These are phyloP conservation scores for Xylaria sp. DNA, from an alignment of 495 filamentous ascomycete genomes.

Conservation along the genomic window DNA sequence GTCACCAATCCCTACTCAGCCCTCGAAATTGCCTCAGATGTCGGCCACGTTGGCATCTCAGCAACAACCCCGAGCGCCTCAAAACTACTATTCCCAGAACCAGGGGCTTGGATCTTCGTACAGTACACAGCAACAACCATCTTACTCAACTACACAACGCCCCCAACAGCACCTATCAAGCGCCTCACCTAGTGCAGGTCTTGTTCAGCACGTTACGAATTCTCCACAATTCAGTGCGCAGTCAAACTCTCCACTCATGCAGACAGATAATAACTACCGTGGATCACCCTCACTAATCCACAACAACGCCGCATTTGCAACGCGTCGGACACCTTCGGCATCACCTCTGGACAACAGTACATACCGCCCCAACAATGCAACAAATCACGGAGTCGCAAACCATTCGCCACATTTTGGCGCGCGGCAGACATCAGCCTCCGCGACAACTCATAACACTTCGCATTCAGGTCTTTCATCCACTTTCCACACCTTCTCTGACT, in stretches of 20 bases:
- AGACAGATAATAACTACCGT: constrained; percentile 49
- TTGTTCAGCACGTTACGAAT: constrained; percentile 49
- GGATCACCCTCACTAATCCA: constrained; percentile 44
- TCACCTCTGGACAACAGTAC: constrained; percentile 44
- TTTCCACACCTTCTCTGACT: constrained; percentile 41
- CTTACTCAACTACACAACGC: constrained; percentile 50
- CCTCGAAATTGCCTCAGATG: constrained; percentile 41
- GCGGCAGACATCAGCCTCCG: constrained; percentile 35
- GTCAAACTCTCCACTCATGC: constrained; percentile 44
- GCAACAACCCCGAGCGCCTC: constrained; percentile 37
- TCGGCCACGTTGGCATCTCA: constrained; percentile 37
- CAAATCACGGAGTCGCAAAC: constrained; percentile 44
- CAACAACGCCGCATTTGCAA: constrained; percentile 42
- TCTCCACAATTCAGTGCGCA: constrained; percentile 53
- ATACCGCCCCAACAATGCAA: constrained; percentile 40
- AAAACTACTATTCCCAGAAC: constrained; percentile 39
- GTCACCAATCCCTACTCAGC: constrained; percentile 38
- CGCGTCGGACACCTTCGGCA: constrained; percentile 47
- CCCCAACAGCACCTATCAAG: constrained; percentile 51
- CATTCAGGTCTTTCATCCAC: constrained; percentile 37
- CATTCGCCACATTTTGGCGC: constrained; percentile 47
- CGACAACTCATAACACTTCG: constrained; percentile 38
- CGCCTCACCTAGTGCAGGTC: constrained; percentile 41
- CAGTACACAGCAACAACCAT: constrained; percentile 34
- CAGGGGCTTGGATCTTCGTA: constrained; percentile 36